Conservation (phyloP, 352 stramenopile genomes). For the Plasmopara viticola region DNA sequence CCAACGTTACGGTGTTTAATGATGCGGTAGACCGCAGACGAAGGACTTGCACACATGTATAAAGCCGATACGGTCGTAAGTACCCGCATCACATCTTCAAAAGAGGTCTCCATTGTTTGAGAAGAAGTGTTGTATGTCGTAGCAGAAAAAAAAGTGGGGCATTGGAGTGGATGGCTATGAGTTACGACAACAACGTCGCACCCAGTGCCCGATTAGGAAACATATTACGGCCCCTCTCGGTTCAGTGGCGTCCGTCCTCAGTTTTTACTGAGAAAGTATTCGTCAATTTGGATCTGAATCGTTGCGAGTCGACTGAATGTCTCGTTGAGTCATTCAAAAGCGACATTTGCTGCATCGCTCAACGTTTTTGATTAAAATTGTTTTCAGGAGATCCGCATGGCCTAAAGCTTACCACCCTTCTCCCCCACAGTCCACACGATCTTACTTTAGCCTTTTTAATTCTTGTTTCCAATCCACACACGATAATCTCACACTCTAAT, state of each 20-base stretch:
- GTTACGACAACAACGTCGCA: background rate
- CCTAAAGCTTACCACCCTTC: too few species aligned
- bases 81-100: conserved; percentile 50
- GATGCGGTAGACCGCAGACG: conserved; percentile 40
- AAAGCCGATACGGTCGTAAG: conserved; percentile 57
- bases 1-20: conserved; percentile 42
- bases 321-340: too few species aligned
- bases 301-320: background rate
- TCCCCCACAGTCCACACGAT: too few species aligned
- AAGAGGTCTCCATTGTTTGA: conserved; percentile 23
- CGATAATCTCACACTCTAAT: too few species aligned
- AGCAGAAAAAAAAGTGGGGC: background rate
- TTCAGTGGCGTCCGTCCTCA: conserved; percentile 7
- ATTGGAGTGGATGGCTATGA: background rate
- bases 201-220: conserved; percentile 7
- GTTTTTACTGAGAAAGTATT: conserved; percentile 15
- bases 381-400: too few species aligned
- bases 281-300: conserved; percentile 11
- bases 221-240: conserved; percentile 10
- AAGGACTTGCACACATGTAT: conserved; percentile 70
- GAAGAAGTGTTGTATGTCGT: background rate
- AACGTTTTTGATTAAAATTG: too few species aligned
- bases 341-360: too few species aligned
- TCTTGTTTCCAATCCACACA: too few species aligned
- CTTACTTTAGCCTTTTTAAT: too few species aligned